A percentile compares a stretch with the other conserved stretches of the same genome.
Evolutionary conservation across 371 early-diverging fungal species (phyloP).

Genomic region (Mortierella sp.): DNA sequence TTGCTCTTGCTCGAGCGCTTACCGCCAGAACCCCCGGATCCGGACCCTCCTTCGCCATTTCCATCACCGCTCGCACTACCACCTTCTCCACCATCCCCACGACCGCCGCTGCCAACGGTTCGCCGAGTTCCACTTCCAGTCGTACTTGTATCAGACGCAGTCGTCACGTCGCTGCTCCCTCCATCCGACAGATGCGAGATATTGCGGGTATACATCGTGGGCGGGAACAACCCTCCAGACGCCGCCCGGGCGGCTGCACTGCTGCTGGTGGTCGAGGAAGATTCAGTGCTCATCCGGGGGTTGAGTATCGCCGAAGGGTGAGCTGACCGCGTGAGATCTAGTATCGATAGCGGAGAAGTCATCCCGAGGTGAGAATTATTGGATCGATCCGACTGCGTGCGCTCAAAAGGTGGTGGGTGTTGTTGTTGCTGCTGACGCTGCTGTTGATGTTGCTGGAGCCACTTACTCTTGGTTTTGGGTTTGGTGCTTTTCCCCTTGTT

Average conservation of each 20-base stretch:
- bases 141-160: constrained; percentile 35
- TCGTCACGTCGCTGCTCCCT: constrained; percentile 38
- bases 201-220: constrained; percentile 25
- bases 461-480: constrained; percentile 27
- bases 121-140: constrained; percentile 11
- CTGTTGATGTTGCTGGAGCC: constrained; percentile 3
- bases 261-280: constrained; percentile 30
- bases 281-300: constrained; percentile 23
- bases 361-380: constrained; percentile 18
- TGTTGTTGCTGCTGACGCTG: background rate
- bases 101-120: background rate
- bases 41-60: constrained; percentile 1
- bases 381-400: constrained; percentile 36
- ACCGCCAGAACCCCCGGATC: background rate
- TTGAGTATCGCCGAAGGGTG: background rate
- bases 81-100: background rate
- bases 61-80: background rate
- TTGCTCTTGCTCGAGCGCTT: constrained; percentile 23
- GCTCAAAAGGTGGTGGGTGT: constrained; percentile 15
- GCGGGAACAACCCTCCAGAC: constrained; percentile 32
- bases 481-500: constrained; percentile 31
- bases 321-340: constrained; percentile 15
- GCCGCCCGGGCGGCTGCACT: constrained; percentile 30
- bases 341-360: background rate
- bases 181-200: constrained; percentile 35